phyloP scores from a whole-genome alignment of 2,329 filamentous ascomycete genomes.

The Botrytis squamosa region DNA sequence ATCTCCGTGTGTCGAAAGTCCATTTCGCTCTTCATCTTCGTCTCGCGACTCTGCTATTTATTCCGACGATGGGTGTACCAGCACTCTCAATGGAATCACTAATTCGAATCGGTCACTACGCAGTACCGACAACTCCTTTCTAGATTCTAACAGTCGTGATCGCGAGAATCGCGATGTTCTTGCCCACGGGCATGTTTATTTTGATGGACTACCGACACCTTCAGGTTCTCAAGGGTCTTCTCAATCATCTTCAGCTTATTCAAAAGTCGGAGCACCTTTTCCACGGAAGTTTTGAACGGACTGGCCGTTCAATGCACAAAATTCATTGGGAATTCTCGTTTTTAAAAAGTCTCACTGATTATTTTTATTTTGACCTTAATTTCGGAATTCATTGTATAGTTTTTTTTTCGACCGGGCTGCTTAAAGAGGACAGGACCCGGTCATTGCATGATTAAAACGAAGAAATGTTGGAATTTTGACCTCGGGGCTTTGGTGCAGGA shows the following conservation, averaged over 20 bases:
- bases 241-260: background rate
- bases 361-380: background rate
- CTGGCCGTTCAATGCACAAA: background rate
- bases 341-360: background rate
- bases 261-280: background rate
- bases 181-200: background rate
- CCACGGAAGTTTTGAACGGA: background rate
- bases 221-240: background rate
- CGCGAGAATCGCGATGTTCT: background rate
- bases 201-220: background rate
- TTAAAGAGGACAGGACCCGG: background rate
- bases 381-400: slow-evolving; percentile 1
- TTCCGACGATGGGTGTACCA: background rate
- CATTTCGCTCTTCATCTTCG: slow-evolving; percentile 3
- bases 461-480: slow-evolving; percentile 1
- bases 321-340: background rate
- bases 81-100: background rate
- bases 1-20: background rate
- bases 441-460: slow-evolving; percentile 2
- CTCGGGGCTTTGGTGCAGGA: background rate
- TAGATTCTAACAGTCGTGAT: background rate
- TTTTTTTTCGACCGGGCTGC: background rate
- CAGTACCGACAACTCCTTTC: too few relatives aligned
- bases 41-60: slow-evolving; percentile 11
- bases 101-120: background rate